Percentiles rank a stretch among this genome's conserved stretches.
Conservation (phyloP, 306 rosid species). For the Quercus alba region DNA sequence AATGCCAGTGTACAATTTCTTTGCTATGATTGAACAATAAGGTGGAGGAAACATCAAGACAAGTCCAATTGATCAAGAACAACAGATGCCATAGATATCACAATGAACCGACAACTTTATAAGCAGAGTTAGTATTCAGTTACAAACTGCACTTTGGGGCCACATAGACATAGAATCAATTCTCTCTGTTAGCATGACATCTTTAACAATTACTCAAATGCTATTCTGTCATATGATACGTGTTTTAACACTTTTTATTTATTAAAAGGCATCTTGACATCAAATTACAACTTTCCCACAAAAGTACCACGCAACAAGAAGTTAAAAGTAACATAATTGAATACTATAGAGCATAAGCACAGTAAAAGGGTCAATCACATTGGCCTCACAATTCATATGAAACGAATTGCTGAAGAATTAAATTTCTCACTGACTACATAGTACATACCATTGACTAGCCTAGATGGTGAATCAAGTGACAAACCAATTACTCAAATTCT, state of each 20-base stretch:
- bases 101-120: neutral
- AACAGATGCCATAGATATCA: neutral
- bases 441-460: no score
- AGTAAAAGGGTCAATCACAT: neutral
- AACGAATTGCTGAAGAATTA: neutral
- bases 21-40: neutral
- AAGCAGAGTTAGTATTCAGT: neutral
- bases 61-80: neutral
- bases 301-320: neutral
- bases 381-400: neutral
- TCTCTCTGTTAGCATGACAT: neutral
- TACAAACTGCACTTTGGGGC: neutral
- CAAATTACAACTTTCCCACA: neutral
- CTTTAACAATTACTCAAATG: neutral
- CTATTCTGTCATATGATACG: neutral
- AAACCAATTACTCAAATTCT: neutral
- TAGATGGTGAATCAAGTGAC: no score
- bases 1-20: neutral
- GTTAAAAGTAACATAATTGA: neutral
- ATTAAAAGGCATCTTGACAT: neutral
- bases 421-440: constrained; percentile 5
- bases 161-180: neutral
- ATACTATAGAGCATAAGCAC: neutral
- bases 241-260: neutral
- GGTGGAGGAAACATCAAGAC: neutral